phyloP scores from a whole-genome alignment of 345 rosid species.

The Cardamine occulta region DNA sequence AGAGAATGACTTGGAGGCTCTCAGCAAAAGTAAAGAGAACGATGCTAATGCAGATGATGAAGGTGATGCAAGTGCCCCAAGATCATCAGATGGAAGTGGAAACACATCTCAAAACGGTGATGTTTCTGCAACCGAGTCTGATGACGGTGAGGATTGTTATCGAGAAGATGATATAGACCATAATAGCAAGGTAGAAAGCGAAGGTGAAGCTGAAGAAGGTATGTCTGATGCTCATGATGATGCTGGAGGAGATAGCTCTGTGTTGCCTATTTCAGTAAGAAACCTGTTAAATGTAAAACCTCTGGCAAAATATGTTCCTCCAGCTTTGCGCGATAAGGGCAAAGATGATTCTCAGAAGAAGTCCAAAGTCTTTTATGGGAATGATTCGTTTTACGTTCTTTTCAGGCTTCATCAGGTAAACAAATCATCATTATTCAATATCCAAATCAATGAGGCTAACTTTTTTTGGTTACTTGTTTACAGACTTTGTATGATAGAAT shows the following conservation, averaged over 20 bases:
- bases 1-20: slow-evolving; percentile 61
- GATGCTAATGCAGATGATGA: slow-evolving; percentile 83
- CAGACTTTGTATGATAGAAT: slow-evolving; percentile 92
- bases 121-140: slow-evolving; percentile 88
- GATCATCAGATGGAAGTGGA: slow-evolving; percentile 87
- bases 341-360: slow-evolving; percentile 54
- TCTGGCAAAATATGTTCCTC: slow-evolving; percentile 74
- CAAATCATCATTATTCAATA: not conserved
- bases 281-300: slow-evolving; percentile 79
- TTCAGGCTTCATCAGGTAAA: slow-evolving; percentile 96
- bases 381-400: slow-evolving; percentile 90
- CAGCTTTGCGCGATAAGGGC: slow-evolving; percentile 51
- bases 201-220: slow-evolving; percentile 85
- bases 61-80: slow-evolving; percentile 83
- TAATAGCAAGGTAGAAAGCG: slow-evolving; percentile 84
- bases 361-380: slow-evolving; percentile 83
- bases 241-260: slow-evolving; percentile 69
- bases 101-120: slow-evolving; percentile 90
- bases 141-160: slow-evolving; percentile 80
- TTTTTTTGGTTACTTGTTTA: slow-evolving; percentile 12
- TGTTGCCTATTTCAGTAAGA: slow-evolving; percentile 69
- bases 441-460: slow-evolving; percentile 1
- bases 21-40: slow-evolving; percentile 63
- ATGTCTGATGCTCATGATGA: slow-evolving; percentile 72
- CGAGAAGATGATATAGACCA: slow-evolving; percentile 73